Base-by-base conservation (phyloP, 148 eudicot genomes). In the Camellia granthamiana region DNA sequence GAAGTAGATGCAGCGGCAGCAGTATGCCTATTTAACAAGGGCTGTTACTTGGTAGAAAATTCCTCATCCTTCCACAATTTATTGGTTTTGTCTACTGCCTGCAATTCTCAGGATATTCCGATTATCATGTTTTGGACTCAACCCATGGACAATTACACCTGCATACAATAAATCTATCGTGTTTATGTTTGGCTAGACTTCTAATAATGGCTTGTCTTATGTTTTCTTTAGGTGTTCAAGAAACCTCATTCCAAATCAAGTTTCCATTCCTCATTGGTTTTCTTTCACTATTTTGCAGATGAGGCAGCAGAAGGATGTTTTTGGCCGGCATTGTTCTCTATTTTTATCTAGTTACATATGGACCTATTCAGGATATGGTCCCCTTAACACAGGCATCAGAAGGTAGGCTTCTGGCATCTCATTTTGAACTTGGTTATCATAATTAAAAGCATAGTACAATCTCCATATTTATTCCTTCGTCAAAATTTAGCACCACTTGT, bases 271-370 rank as follows among this genome's bases (percentile, higher is more conserved):
- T 80, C 10, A 66, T 46, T 56, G 74, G 9, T 47, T 74, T 47
- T 78, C 19, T 21, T 30, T 58, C 18, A 43, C 56, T 61, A 7
- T 70, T 78, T 69, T 80, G 65, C 90, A 95, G 98, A 85, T 95
- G 84, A 87, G 98, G 79, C 98, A 95, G 80, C 98, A 93, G 90
- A 93, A 88, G 83, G 97, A 92, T 74, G 87, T 84, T 21, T 87
- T 85, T 70, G 90, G 91, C 54, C 87, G 72, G 83, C 87, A 88
- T 69, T 90, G 92, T 70, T 87, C 82, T 80, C 86, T 85, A 79
- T 89, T 95, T 72, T 84, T 95, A 84, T 90, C 93, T 0, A 83
- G 78, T 73, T 95, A 92, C 89, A 90, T 93, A 80, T 87, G 87
- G 82, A 83, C 90, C 55, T 90, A 88, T 80, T 89, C 97, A 64